Percentiles rank a stretch among this genome's conserved stretches.
These are phyloP conservation scores for Abrus pulchellus DNA, from an alignment of 306 rosid species.

Conservation along the genomic window DNA sequence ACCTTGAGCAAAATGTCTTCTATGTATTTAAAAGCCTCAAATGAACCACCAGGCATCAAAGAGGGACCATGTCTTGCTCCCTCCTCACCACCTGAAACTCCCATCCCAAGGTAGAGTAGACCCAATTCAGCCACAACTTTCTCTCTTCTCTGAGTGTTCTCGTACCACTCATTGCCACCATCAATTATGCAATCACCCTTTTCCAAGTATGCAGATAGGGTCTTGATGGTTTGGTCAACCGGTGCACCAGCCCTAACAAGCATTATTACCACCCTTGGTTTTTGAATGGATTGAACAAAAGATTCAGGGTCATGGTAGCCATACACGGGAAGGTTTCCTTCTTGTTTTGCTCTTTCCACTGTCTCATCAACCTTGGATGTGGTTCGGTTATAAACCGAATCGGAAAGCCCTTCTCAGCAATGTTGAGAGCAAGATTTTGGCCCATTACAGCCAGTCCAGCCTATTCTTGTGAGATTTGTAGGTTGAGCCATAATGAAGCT, in stretches of 20 bases:
- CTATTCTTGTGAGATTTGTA: conserved; percentile 66
- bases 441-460: conserved; percentile 93
- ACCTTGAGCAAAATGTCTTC: conserved; percentile 87
- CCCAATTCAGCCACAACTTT: conserved; percentile 74
- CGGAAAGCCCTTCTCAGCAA: conserved; percentile 87
- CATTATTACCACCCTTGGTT: conserved; percentile 81
- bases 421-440: conserved; percentile 84
- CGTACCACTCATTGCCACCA: conserved; percentile 94
- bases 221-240: conserved; percentile 84
- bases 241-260: conserved; percentile 90
- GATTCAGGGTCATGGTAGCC: conserved; percentile 85
- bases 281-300: conserved; percentile 78
- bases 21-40: conserved; percentile 75
- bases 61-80: conserved; percentile 87
- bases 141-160: conserved; percentile 86
- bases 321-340: conserved; percentile 78
- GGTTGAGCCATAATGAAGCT: conserved; percentile 62
- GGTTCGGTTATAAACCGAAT: conserved; percentile 85
- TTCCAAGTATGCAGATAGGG: conserved; percentile 72
- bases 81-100: conserved; percentile 93
- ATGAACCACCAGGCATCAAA: conserved; percentile 90
- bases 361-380: conserved; percentile 87
- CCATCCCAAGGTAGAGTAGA: conserved; percentile 85
- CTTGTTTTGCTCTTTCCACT: conserved; percentile 73
- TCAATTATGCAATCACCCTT: conserved; percentile 84